Percentiles rank a stretch among this genome's conserved stretches.
Conservation (phyloP, 2,329 filamentous ascomycete species). For the Fusarium pseudoanthophilum region DNA sequence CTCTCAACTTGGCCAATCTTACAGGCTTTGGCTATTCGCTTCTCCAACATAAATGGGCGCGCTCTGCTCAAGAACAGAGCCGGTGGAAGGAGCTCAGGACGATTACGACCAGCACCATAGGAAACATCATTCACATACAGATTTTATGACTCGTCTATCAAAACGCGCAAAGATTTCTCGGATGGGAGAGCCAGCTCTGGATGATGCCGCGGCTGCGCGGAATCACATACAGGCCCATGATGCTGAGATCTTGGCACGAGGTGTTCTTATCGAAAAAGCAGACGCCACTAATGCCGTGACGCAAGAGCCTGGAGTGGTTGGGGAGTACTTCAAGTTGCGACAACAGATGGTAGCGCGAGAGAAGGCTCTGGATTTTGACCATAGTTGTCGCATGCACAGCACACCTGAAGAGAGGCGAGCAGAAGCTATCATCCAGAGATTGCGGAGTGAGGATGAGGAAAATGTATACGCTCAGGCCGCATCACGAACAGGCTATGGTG, state of each 20-base stretch:
- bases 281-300: not conserved
- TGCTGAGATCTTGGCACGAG: slow-evolving; percentile 31
- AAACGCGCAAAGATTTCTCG: slow-evolving; percentile 18
- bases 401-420: slow-evolving; percentile 51
- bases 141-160: slow-evolving; percentile 24
- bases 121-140: slow-evolving; percentile 7
- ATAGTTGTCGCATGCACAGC: slow-evolving; percentile 47
- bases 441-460: slow-evolving; percentile 52
- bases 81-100: slow-evolving; percentile 22
- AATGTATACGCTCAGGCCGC: slow-evolving; percentile 50
- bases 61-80: slow-evolving; percentile 42
- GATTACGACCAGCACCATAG: slow-evolving; percentile 13
- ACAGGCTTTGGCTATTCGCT: not conserved
- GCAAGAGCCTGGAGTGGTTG: slow-evolving; percentile 13
- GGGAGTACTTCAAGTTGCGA: slow-evolving; percentile 49
- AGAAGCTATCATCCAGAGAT: slow-evolving; percentile 53
- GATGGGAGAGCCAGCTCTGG: not conserved
- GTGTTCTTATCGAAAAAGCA: not conserved
- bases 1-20: not conserved
- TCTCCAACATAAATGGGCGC: slow-evolving; percentile 42
- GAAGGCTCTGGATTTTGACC: slow-evolving; percentile 54
- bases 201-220: slow-evolving; percentile 39
- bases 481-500: slow-evolving; percentile 51
- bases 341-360: slow-evolving; percentile 48
- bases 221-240: slow-evolving; percentile 44